Percentiles rank a stretch among this genome's conserved stretches.
These are phyloP conservation scores for Xylariales sp. DNA, from an alignment of 2,329 filamentous ascomycete genomes.

Conservation along the genomic window DNA sequence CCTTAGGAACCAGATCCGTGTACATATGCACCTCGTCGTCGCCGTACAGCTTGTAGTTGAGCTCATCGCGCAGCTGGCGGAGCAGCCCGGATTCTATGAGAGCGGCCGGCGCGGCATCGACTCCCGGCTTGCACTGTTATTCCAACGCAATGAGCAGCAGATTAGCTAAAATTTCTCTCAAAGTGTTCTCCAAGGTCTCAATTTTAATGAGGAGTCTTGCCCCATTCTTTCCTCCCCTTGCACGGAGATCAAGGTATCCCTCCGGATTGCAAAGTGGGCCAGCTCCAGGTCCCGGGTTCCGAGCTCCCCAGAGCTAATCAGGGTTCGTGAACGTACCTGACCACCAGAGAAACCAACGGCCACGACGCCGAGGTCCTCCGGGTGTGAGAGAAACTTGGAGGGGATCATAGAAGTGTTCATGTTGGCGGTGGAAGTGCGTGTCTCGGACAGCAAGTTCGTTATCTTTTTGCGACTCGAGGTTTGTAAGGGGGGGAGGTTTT, in stretches of 20 bases:
- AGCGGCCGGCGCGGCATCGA: constrained; percentile 84
- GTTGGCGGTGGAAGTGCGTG: too few species aligned
- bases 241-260: too few species aligned
- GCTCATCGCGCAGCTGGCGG: constrained; percentile 74
- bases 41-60: constrained; percentile 84
- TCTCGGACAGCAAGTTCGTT: too few species aligned
- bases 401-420: constrained; percentile 52
- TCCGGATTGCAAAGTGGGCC: background rate
- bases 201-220: too few species aligned
- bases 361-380: constrained; percentile 81
- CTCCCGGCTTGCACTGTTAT: constrained; percentile 76
- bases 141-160: constrained; percentile 9
- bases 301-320: background rate
- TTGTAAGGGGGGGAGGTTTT: too few species aligned
- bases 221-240: too few species aligned
- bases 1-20: constrained; percentile 63
- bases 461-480: too few species aligned
- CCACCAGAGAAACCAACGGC: constrained; percentile 96
- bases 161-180: too few species aligned
- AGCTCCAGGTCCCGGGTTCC: background rate
- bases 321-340: constrained; percentile 58
- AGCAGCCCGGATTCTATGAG: constrained; percentile 87
- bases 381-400: constrained; percentile 74
- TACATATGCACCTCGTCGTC: constrained; percentile 81
- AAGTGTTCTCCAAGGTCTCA: too few species aligned